Evolutionary conservation across 2,329 filamentous ascomycete genomes (phyloP), one percentile per base, ranked within the genome.

Genomic region (Scedosporium apiospermum): DNA sequence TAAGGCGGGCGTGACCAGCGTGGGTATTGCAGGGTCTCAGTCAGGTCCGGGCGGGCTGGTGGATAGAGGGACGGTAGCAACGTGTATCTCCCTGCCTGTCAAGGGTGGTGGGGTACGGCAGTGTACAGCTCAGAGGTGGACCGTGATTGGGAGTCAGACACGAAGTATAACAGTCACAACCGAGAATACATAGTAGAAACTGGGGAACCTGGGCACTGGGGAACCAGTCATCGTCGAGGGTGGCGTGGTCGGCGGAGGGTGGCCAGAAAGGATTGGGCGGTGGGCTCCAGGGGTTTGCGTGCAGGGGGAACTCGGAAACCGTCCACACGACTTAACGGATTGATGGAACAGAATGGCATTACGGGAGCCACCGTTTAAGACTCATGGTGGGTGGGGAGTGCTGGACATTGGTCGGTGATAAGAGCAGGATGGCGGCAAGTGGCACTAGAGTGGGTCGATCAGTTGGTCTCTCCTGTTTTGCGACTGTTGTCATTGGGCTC

Each of bases 401-500:
- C 18, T 23, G 18, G 44, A 9, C 49, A 61, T 61, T 61, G 49
- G 60, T 34, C 42, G 49, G 60, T 51, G 46, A 57, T 61, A 26
- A 42, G 44, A 23, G 23, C 14, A 61, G 49, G 49, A 61, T 41
- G 60, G 60, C 49, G 60, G 49, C 60, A 61, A 51, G 27, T 44
- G 49, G 60, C 34, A 51, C 49, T 51, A 30, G 60, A 61, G 60
- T 57, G 60, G 60, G 60, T 49, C 46, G 60, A 61, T 61, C 34
- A 42, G 49, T 51, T 61, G 46, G 60, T 38, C 34, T 38, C 58
- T 61, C 59, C 12, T 61, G 59, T 61, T 44, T 61, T 49, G 44
- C 46, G 51, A 38, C 6, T 41, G 16, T 38, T 42, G 60, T 16
- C 59, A 61, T 61, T 61, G 59, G 59, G 23, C 26, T n/a, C n/a